Evolutionary conservation across 2,329 filamentous ascomycete species (phyloP).

Genomic region (Dissoconium aciculare): DNA sequence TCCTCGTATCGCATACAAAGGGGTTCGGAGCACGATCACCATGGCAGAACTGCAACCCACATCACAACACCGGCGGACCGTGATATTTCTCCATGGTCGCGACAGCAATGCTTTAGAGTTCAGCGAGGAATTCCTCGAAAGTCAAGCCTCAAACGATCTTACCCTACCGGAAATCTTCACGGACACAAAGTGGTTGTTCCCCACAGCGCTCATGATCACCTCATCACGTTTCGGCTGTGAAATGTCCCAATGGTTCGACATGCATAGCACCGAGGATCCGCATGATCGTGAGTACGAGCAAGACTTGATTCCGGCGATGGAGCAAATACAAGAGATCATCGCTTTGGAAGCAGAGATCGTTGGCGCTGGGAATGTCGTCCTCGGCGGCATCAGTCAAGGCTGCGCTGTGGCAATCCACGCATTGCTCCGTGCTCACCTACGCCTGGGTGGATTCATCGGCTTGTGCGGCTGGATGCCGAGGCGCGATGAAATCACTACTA

Average conservation of each 20-base stretch:
- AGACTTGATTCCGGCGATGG: constrained; percentile 1
- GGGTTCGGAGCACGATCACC: no score
- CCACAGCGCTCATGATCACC: constrained; percentile 12
- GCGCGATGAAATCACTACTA: constrained; percentile 2
- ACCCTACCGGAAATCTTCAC: constrained; percentile 23
- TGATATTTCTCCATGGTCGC: constrained; percentile 35
- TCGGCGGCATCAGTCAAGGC: constrained; percentile 16
- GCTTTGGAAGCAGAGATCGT: constrained; percentile 9
- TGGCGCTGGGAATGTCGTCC: constrained; percentile 10
- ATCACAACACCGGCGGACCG: constrained; percentile 28
- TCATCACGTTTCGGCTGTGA: constrained; percentile 15
- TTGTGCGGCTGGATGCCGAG: constrained; percentile 12
- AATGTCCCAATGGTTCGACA: constrained; percentile 28
- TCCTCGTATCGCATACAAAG: no score
- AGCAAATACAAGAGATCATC: constrained; percentile 3
- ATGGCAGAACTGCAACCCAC: constrained; percentile 2
- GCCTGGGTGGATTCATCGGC: constrained; percentile 13
- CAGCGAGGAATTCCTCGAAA: constrained; percentile 28
- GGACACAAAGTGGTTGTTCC: constrained; percentile 26
- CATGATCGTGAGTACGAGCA: constrained; percentile 13
- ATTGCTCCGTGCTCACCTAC: constrained; percentile 6
- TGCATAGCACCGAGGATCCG: constrained; percentile 19
- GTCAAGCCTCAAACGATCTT: constrained; percentile 15
- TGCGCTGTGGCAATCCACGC: constrained; percentile 12
- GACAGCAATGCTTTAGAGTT: constrained; percentile 29